Base-by-base conservation (phyloP, 192 early-diverging fungal genomes). In the Fimicolochytrium jonesii region DNA sequence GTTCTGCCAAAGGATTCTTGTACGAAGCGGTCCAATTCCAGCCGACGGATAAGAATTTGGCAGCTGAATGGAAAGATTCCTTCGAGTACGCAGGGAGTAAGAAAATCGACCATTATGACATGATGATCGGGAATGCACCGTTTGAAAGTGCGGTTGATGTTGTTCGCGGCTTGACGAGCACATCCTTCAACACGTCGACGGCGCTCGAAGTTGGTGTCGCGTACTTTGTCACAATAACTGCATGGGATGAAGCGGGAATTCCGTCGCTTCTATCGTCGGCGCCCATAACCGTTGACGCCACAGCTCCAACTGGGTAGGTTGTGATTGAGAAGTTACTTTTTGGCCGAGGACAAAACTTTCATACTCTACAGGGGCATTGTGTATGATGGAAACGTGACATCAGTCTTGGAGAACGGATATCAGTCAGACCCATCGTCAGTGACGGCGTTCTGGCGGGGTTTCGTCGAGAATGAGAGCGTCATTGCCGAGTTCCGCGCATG, bases 11-110 rank as follows among this genome's bases (percentile, higher is more conserved):
- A 17, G 31, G 31, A n/a, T 55, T 55, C 29, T 17, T 26, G 13
- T 55, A 55, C 29, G 52, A 55, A 22, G 29, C 26, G 13, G 31
- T 55, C 22, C 52, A 55, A 33, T 55, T 32, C 33, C 52, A 55
- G 33, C 13, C 17, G 11, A 33, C 11, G 17, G 17, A 1, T 17
- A 55, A 22, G 7, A 17, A 9, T 2, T 17, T 55, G n/a, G 15
- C 52, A 17, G 26, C 31, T n/a, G 29, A 55, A 13, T 55, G 52
- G 52, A 55, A 22, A 9, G 31, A 55, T 31, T 55, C 52, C 28
- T 55, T 55, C 22, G 33, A n/a, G 29, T 55, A 26, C 31, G n/a
- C 48, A 20, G n/a, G 29, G 7, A 1, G 0, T 18, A 55, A 55
- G 52, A 9, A 1, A 11, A 29, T 55, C 22, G 31, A 18, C 13